Conservation (phyloP, 2,329 filamentous ascomycete species). For the Podosphaera leucotricha region DNA sequence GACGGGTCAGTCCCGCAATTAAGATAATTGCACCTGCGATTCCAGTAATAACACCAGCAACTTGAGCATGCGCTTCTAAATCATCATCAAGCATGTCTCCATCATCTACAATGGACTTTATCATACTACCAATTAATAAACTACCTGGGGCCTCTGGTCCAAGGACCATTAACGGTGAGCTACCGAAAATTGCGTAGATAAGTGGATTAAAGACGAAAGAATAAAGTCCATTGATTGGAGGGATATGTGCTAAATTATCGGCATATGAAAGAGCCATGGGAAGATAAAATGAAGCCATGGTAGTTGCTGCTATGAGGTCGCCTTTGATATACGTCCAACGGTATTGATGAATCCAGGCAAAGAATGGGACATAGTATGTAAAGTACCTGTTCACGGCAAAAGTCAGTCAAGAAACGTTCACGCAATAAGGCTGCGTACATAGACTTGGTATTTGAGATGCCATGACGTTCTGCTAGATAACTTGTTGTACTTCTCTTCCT, state of each 20-base stretch:
- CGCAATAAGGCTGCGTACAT: conserved; percentile 34
- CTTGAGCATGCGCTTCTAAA: conserved; percentile 44
- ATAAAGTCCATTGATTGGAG: conserved; percentile 84
- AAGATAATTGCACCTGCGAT: conserved; percentile 75
- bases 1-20: conserved; percentile 58
- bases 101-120: conserved; percentile 50
- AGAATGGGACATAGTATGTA: conserved; percentile 75
- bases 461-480: conserved; percentile 46
- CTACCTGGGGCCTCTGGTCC: conserved; percentile 89
- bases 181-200: conserved; percentile 75
- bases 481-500: conserved; percentile 48
- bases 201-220: conserved; percentile 82
- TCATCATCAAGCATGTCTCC: conserved; percentile 42
- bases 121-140: conserved; percentile 66
- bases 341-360: conserved; percentile 83
- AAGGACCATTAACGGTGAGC: conserved; percentile 79
- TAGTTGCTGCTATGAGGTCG: conserved; percentile 69
- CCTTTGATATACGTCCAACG: conserved; percentile 59
- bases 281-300: conserved; percentile 96
- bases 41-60: conserved; percentile 72
- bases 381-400: conserved; percentile 38
- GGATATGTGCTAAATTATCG: conserved; percentile 75
- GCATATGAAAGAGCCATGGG: conserved; percentile 91
- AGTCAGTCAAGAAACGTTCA: conserved; percentile 1
- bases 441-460: conserved; percentile 44